phyloP scores from a whole-genome alignment of 1,139 yeast genomes.

The Suhomyces guaymorum region DNA sequence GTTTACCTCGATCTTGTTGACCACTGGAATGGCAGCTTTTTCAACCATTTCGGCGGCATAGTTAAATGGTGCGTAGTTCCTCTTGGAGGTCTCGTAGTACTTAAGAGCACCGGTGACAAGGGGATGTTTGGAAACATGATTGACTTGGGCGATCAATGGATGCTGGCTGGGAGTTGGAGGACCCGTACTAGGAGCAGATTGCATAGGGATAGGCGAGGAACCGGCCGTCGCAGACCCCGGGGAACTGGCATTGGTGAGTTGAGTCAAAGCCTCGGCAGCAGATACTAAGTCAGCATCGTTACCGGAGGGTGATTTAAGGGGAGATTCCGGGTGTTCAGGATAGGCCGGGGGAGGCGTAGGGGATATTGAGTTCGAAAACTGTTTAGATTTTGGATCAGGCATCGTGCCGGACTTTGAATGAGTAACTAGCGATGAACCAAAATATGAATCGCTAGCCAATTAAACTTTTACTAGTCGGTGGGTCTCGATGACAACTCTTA shows the following conservation, averaged over 20 bases:
- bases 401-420: not conserved
- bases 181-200: slow-evolving; percentile 1
- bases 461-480: no score
- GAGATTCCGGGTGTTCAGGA: not conserved
- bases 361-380: slow-evolving; percentile 9
- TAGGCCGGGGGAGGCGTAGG: slow-evolving; percentile 13
- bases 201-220: slow-evolving; percentile 8
- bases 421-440: not conserved
- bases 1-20: slow-evolving; percentile 50
- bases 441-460: not conserved
- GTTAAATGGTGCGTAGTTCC: slow-evolving; percentile 57
- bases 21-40: slow-evolving; percentile 60
- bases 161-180: slow-evolving; percentile 24
- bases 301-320: no score
- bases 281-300: slow-evolving; percentile 32
- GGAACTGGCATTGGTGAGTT: slow-evolving; percentile 24
- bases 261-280: slow-evolving; percentile 48
- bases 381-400: slow-evolving; percentile 1
- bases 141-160: slow-evolving; percentile 48
- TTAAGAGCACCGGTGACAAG: slow-evolving; percentile 58
- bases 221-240: slow-evolving; percentile 10
- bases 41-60: slow-evolving; percentile 70
- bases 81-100: slow-evolving; percentile 57
- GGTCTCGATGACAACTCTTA: no score
- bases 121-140: slow-evolving; percentile 48